Evolutionary conservation across 129 eudicot species (phyloP), one percentile per base, ranked within the genome.

Genomic region (Flaveria sonorensis): DNA sequence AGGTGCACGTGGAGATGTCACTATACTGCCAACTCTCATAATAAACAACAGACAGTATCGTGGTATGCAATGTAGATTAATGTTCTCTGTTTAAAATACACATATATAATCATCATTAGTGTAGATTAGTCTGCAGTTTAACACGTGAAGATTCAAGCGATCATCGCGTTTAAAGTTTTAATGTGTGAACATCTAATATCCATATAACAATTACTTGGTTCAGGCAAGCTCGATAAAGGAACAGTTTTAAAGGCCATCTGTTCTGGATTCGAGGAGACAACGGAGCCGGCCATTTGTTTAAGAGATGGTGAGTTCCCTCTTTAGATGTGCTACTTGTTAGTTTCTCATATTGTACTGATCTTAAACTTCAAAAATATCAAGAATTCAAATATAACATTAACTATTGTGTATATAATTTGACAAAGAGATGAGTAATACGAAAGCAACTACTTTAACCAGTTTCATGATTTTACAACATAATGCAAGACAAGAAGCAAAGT

Each of bases 191-290:
- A 30, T 40, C 5, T 40, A 26, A 16, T 74, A 51, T 66, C 16
- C 70, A 19, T 46, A 39, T 81, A 70, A 67, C 47, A 16, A n/a
- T 40, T 15, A 39, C 32, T 68, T 79, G 74, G 23, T 78, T 73
- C 80, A 94, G 98, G 97, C 51, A 94, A 89, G 85, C 89, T 91
- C 71, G 96, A 84, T 72, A 94, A 87, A 82, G 88, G 88, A 82
- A 92, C 97, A 2, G 97, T 94, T 81, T 87, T 94, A 21, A 87
- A 88, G 83, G 97, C 96, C 84, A 91, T 94, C 42, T 94, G 98
- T 85, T 81, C 98, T 40, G 93, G 93, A 77, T 94, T 94, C 47
- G 87, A 94, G 87, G 98, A 94, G 86, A 86, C 97, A 12, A 89
- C 93, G 6, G 99, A 94, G 77, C 98, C 96, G 0, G 83, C 75